A percentile compares a stretch with the other conserved stretches of the same genome.
phyloP scores from a whole-genome alignment of 495 filamentous ascomycete species.

The Penicillium daleae region DNA sequence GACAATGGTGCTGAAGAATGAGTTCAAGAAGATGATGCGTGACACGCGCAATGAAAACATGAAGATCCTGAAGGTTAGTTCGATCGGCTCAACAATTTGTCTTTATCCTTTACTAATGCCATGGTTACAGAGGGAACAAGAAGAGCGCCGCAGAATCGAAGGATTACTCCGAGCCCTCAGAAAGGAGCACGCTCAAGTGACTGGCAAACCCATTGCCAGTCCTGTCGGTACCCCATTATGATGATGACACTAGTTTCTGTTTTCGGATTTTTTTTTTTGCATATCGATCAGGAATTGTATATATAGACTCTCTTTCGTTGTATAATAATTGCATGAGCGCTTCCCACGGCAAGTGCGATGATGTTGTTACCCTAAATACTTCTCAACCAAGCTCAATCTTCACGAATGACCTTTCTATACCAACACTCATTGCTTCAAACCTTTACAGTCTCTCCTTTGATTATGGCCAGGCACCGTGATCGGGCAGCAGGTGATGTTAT shows the following conservation, averaged over 20 bases:
- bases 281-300: slow-evolving; percentile 24
- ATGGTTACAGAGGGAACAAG: slow-evolving; percentile 65
- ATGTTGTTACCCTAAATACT: slow-evolving; percentile 5
- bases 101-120: slow-evolving; percentile 18
- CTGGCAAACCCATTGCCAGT: slow-evolving; percentile 55
- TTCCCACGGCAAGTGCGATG: slow-evolving; percentile 30
- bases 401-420: background rate
- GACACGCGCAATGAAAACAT: slow-evolving; percentile 74
- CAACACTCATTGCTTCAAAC: background rate
- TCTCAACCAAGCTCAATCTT: background rate
- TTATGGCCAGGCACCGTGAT: background rate
- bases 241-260: slow-evolving; percentile 35
- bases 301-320: slow-evolving; percentile 28
- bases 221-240: slow-evolving; percentile 52
- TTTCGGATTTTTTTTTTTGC: slow-evolving; percentile 20
- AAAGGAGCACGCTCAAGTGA: slow-evolving; percentile 54
- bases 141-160: slow-evolving; percentile 70
- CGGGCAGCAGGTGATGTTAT: background rate
- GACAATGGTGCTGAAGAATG: slow-evolving; percentile 73
- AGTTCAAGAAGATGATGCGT: slow-evolving; percentile 92
- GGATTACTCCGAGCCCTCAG: slow-evolving; percentile 57
- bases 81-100: background rate
- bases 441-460: background rate
- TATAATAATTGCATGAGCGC: slow-evolving; percentile 28
- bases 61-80: slow-evolving; percentile 68